Evolutionary conservation across 306 rosid species (phyloP), one percentile per base, ranked within the genome.

Genomic region (Prunus mira): DNA sequence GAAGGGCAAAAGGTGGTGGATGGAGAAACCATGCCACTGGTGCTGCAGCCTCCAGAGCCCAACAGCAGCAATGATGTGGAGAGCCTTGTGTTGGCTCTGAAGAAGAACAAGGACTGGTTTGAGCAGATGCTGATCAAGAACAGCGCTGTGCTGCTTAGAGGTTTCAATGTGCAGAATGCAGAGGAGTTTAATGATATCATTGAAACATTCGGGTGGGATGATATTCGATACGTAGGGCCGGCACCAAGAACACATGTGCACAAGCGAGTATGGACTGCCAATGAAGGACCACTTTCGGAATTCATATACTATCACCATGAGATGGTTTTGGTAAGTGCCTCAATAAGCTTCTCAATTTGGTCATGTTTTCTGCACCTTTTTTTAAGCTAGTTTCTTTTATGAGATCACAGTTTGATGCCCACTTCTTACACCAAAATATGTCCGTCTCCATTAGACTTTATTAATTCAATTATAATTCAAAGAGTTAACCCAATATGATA

Each of bases 241-340:
- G 96, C 98, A 19, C 95, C 96, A 13, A 72, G 98, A 5, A 91
- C 95, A 19, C 98, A 91, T 67, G 75, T 93, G 46, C 54, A 89
- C 81, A 93, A 93, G 46, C 80, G 94, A 73, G 80, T 93, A 0
- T 91, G 93, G 98, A 93, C 98, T 72, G 98, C 98, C 19, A 93
- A 93, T 75, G 98, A 91, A 86, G 98, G 96, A 10, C 96, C 98
- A 7, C 96, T 93, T 65, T 87, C 94, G 3, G 90, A 91, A 79
- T 91, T 93, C 91, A 84, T 93, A 13, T 86, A 89, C 84, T 93
- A 81, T 56, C 98, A 93, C 84, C 98, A 93, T 79, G 98, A 93
- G 84, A 91, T 93, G 98, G 96, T 93, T 75, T 79, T 93, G 95
- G 98, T 93, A 88, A 87, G 89, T 74, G 69, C 49, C 43, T 38